These are phyloP conservation scores for Clonostachys rhizophaga DNA, from an alignment of 2,329 filamentous ascomycete genomes.

Conservation along the genomic window DNA sequence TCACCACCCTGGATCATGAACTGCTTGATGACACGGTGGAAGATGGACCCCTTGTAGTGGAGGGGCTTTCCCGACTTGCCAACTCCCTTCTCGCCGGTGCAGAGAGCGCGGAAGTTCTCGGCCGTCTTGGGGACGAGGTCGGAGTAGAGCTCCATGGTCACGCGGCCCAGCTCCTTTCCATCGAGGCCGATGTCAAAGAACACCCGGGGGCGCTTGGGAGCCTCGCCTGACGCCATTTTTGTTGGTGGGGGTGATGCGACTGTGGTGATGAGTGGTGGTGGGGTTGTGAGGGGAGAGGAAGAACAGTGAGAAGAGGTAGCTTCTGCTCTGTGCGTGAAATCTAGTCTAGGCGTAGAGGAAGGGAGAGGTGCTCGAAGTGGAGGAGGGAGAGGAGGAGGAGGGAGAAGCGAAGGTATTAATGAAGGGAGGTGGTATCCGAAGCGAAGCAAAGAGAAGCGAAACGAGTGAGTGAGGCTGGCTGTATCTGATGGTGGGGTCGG, in stretches of 20 bases:
- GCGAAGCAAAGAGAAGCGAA: no score
- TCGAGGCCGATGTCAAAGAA: constrained; percentile 92
- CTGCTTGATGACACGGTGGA: constrained; percentile 96
- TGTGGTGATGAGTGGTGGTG: not conserved
- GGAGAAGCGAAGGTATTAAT: no score
- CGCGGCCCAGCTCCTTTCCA: constrained; percentile 65
- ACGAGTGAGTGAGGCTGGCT: no score
- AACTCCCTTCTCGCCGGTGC: constrained; percentile 88
- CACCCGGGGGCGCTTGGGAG: constrained; percentile 56
- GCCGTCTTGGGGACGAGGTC: constrained; percentile 87
- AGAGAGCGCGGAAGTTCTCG: constrained; percentile 92
- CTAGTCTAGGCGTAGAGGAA: no score
- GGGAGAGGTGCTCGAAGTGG: not conserved
- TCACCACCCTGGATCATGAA: constrained; percentile 97
- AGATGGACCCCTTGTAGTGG: constrained; percentile 87
- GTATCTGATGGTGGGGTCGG: no score
- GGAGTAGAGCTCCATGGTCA: constrained; percentile 79
- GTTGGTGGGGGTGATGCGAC: no score
- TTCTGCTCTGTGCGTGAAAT: no score
- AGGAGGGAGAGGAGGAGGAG: not conserved
- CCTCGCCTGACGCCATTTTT: not conserved
- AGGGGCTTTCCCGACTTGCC: constrained; percentile 80
- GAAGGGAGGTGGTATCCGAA: no score
- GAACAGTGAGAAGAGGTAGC: not conserved
- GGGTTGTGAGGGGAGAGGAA: not conserved